A percentile compares a stretch with the other conserved stretches of the same genome.
phyloP scores from a whole-genome alignment of 345 rosid genomes.

The Citrus australasica region DNA sequence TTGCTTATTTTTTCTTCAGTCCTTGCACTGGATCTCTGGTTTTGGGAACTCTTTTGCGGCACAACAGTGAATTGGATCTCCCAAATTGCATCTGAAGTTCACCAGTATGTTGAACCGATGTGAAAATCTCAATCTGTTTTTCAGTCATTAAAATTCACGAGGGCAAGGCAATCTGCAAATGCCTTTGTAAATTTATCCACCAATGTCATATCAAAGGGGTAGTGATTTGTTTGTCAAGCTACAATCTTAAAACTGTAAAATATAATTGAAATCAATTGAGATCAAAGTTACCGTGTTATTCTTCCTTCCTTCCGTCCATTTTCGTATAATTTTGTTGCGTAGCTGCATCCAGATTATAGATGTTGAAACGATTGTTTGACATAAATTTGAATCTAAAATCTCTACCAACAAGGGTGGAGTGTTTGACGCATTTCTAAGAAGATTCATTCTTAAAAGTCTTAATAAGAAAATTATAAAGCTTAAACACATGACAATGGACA shows the following conservation, averaged over 20 bases:
- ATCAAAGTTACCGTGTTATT: no score
- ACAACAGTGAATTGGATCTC: constrained; percentile 58
- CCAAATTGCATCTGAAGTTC: constrained; percentile 36
- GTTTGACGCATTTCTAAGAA: no score
- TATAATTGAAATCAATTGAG: background rate
- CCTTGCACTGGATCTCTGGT: constrained; percentile 84
- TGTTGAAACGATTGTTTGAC: no score
- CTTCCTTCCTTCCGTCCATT: no score
- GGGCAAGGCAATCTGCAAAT: constrained; percentile 1
- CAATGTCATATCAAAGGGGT: background rate
- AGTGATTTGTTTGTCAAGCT: background rate
- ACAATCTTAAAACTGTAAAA: background rate
- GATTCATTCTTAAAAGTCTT: no score
- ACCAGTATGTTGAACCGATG: constrained; percentile 36
- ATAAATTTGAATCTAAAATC: no score
- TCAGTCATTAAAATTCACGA: constrained; percentile 5
- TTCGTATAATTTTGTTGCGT: no score
- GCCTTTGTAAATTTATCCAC: constrained; percentile 4
- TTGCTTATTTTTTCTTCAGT: constrained; percentile 68
- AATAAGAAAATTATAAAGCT: no score
- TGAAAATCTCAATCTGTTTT: constrained; percentile 6
- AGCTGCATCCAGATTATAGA: no score
- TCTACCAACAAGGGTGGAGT: no score
- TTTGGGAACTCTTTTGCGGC: constrained; percentile 78
- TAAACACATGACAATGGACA: no score